These are phyloP conservation scores for Nasturtium officinale DNA, from an alignment of 345 rosid species.

Conservation along the genomic window DNA sequence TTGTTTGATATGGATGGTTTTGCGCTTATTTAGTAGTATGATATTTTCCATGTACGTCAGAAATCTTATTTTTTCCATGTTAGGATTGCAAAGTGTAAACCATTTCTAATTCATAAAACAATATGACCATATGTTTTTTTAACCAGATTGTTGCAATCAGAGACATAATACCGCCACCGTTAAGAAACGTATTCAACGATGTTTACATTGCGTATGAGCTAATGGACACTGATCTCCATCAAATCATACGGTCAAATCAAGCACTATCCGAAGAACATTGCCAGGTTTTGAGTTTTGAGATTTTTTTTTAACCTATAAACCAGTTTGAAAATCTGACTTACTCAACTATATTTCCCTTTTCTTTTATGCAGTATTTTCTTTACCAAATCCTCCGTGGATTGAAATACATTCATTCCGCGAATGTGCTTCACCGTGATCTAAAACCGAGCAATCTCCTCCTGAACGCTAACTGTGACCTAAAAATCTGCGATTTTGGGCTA, in stretches of 20 bases:
- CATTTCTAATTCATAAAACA: not conserved
- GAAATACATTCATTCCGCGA: conserved; percentile 97
- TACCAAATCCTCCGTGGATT: conserved; percentile 98
- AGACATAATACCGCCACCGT: conserved; percentile 94
- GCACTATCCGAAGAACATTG: conserved; percentile 89
- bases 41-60: conserved; percentile 9
- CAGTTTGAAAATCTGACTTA: not conserved
- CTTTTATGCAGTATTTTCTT: conserved; percentile 76
- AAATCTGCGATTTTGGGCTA: conserved; percentile 95
- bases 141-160: conserved; percentile 96
- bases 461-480: conserved; percentile 93
- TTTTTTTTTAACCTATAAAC: conserved; percentile 9
- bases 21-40: not conserved
- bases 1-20: not conserved
- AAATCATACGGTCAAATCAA: conserved; percentile 88
- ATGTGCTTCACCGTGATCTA: conserved; percentile 94
- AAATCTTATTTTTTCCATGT: not conserved
- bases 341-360: not conserved
- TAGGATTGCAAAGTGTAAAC: not conserved
- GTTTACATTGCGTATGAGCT: conserved; percentile 96
- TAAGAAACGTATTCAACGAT: conserved; percentile 79
- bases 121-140: not conserved
- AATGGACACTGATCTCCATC: conserved; percentile 95
- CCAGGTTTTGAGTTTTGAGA: conserved; percentile 59
- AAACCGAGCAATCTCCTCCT: conserved; percentile 97